Percentiles rank a stretch among this genome's conserved stretches.
Evolutionary conservation across 805 yeast species (phyloP).

Genomic region (Lipomyces spencermartinsiae): DNA sequence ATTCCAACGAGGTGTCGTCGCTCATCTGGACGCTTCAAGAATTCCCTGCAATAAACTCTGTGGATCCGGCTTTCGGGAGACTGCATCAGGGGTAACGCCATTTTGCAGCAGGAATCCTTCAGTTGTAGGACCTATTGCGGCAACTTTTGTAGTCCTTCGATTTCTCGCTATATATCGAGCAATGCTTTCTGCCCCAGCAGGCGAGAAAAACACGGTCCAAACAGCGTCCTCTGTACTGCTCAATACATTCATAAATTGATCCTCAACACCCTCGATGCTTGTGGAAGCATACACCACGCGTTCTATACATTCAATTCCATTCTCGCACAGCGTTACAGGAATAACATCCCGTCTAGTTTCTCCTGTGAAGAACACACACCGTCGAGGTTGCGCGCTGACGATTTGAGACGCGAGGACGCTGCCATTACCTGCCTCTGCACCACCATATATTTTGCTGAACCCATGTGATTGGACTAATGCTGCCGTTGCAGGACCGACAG

Average conservation of each 20-base stretch:
- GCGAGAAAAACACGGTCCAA: slow-evolving; percentile 90
- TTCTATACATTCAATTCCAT: slow-evolving; percentile 28
- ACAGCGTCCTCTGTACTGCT: slow-evolving; percentile 38
- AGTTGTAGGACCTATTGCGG: slow-evolving; percentile 94
- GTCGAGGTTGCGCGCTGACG: slow-evolving; percentile 52
- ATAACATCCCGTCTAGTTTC: slow-evolving; percentile 81
- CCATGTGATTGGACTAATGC: slow-evolving; percentile 65
- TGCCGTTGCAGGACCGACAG: slow-evolving; percentile 92
- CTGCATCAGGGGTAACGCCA: slow-evolving; percentile 64
- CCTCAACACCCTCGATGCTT: slow-evolving; percentile 45
- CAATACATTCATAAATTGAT: slow-evolving; percentile 38
- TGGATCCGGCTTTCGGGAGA: slow-evolving; percentile 78
- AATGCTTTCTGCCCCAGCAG: slow-evolving; percentile 74
- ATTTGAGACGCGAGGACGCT: slow-evolving; percentile 62
- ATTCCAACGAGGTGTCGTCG: not conserved
- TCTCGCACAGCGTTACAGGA: slow-evolving; percentile 60
- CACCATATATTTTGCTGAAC: slow-evolving; percentile 73
- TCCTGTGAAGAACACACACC: slow-evolving; percentile 77
- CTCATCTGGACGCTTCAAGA: not conserved
- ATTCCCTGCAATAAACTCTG: slow-evolving; percentile 24
- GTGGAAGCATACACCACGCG: slow-evolving; percentile 39
- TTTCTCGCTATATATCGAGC: slow-evolving; percentile 35
- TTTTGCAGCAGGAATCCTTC: slow-evolving; percentile 59
- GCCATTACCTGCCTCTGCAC: slow-evolving; percentile 82
- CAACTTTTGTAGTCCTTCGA: slow-evolving; percentile 54